A percentile compares a stretch with the other conserved stretches of the same genome.
These are phyloP conservation scores for Limnanthes douglasii DNA, from an alignment of 345 rosid species.

Conservation along the genomic window DNA sequence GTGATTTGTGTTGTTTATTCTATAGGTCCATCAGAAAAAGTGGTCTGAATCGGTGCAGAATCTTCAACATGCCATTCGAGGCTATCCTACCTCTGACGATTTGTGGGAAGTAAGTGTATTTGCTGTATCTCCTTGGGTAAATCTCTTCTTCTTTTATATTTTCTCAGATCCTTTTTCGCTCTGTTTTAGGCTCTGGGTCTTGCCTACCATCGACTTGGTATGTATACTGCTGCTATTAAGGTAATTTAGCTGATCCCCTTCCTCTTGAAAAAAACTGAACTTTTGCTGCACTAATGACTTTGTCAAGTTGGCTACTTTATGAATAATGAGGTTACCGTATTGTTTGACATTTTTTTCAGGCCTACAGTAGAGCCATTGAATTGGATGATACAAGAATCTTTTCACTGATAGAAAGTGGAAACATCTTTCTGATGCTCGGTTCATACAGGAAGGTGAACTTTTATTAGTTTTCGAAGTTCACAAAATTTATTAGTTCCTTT, in stretches of 20 bases:
- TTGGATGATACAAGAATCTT: conserved; percentile 57
- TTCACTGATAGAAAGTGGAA: conserved; percentile 79
- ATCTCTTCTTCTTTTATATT: conserved; percentile 4
- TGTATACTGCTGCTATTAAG: conserved; percentile 93
- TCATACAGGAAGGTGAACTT: conserved; percentile 66
- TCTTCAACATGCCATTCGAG: conserved; percentile 93
- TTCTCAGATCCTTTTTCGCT: not conserved
- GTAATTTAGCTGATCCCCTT: conserved; percentile 14
- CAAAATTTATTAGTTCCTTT: no score
- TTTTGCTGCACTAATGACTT: not conserved
- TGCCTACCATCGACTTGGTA: conserved; percentile 89
- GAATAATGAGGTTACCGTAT: not conserved
- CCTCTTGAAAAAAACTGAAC: no score
- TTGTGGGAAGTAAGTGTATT: conserved; percentile 69
- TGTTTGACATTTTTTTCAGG: conserved; percentile 27
- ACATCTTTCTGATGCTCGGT: conserved; percentile 79
- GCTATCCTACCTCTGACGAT: conserved; percentile 63
- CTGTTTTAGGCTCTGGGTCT: conserved; percentile 69
- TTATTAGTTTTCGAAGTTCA: no score
- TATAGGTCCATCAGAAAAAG: conserved; percentile 42
- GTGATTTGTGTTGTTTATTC: not conserved
- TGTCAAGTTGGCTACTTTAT: conserved; percentile 4
- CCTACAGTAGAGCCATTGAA: conserved; percentile 76
- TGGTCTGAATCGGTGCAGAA: conserved; percentile 89
- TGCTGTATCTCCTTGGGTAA: not conserved